Evolutionary conservation across 495 filamentous ascomycete genomes (phyloP).

Genomic region (Talaromyces trachyspermus): DNA sequence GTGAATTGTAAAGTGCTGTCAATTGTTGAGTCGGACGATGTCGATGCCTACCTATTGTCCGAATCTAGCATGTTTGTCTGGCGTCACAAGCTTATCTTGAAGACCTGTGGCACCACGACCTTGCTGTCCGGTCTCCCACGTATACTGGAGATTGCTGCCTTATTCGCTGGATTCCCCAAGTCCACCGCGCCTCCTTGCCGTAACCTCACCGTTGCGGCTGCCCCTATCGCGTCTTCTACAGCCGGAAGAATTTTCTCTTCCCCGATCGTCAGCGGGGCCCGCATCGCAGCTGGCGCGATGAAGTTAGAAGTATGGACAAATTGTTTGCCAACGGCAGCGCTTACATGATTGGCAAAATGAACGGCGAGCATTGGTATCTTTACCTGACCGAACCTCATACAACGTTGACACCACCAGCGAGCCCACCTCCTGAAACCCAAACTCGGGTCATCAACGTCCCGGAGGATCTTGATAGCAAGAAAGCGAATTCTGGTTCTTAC

Average conservation of each 20-base stretch:
- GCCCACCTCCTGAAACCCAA: constrained; percentile 54
- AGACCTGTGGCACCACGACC: constrained; percentile 98
- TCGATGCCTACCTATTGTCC: constrained; percentile 95
- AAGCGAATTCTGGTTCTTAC: constrained; percentile 3
- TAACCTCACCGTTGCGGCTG: constrained; percentile 63
- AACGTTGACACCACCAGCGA: constrained; percentile 75
- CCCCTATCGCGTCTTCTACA: constrained; percentile 98
- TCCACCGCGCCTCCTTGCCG: constrained; percentile 39
- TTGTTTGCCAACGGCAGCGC: constrained; percentile 90
- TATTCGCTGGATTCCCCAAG: constrained; percentile 77
- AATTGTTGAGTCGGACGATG: constrained; percentile 84
- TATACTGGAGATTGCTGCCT: constrained; percentile 83
- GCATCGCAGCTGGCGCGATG: constrained; percentile 94
- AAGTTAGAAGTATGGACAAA: constrained; percentile 84
- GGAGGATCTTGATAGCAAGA: constrained; percentile 26
- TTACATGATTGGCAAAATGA: constrained; percentile 99
- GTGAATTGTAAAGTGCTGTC: constrained; percentile 99
- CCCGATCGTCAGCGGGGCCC: constrained; percentile 91
- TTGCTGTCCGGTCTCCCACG: constrained; percentile 80
- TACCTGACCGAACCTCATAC: constrained; percentile 87
- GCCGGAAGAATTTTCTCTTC: constrained; percentile 96
- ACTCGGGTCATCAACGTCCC: constrained; percentile 54
- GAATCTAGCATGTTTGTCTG: constrained; percentile 99
- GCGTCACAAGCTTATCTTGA: constrained; percentile 96
- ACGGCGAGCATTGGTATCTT: constrained; percentile 98